A percentile compares a stretch with the other conserved stretches of the same genome.
Evolutionary conservation across 805 yeast species (phyloP).

Genomic region (Candida loeiensis): DNA sequence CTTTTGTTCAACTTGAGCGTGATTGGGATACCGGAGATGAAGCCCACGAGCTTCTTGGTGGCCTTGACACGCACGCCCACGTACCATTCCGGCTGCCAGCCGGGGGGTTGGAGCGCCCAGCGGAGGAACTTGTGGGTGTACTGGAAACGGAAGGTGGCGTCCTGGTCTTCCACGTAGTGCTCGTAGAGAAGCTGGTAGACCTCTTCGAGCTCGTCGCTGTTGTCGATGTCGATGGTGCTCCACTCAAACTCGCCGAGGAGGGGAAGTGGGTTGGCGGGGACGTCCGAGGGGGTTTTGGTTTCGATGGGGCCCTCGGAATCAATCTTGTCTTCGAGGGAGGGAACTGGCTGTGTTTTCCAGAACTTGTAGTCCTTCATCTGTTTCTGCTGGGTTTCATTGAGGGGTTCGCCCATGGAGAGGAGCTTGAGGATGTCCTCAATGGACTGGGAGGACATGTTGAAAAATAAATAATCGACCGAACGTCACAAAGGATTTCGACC

Average conservation of each 20-base stretch:
- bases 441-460: slow-evolving; percentile 21
- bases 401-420: slow-evolving; percentile 50
- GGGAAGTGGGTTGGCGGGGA: slow-evolving; percentile 67
- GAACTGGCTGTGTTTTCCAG: slow-evolving; percentile 98
- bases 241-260: slow-evolving; percentile 82
- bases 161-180: slow-evolving; percentile 92
- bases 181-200: slow-evolving; percentile 77
- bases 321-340: slow-evolving; percentile 65
- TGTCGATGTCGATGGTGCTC: slow-evolving; percentile 67
- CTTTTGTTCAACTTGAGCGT: slow-evolving; percentile 55
- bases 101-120: slow-evolving; percentile 95
- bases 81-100: slow-evolving; percentile 85
- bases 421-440: slow-evolving; percentile 55
- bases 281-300: slow-evolving; percentile 63
- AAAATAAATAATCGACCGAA: neutral
- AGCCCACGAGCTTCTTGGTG: slow-evolving; percentile 79
- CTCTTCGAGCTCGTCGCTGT: slow-evolving; percentile 60
- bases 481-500: neutral
- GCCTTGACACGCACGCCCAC: slow-evolving; percentile 86
- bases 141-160: slow-evolving; percentile 87
- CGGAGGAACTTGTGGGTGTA: slow-evolving; percentile 77
- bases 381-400: slow-evolving; percentile 51
- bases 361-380: slow-evolving; percentile 85
- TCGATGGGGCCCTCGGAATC: slow-evolving; percentile 82
- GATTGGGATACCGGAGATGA: slow-evolving; percentile 87